Percentiles rank a stretch among this genome's conserved stretches.
These are phyloP conservation scores for Chaetomiaceae sp. DNA, from an alignment of 2,329 filamentous ascomycete species.

Conservation along the genomic window DNA sequence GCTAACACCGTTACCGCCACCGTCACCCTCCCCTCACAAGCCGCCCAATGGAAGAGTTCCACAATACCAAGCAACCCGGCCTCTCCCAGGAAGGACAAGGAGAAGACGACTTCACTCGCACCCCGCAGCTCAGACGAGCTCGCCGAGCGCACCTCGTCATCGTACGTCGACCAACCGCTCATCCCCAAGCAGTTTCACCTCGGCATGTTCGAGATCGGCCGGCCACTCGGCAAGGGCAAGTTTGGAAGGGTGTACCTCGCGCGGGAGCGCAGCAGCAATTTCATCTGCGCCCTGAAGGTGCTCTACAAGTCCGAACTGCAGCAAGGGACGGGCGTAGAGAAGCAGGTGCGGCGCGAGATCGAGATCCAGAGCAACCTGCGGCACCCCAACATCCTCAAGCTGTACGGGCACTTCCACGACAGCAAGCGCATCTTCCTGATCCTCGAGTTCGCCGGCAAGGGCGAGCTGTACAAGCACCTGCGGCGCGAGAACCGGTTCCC, in stretches of 20 bases:
- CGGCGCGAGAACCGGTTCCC: constrained; percentile 72
- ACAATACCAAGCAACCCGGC: constrained; percentile 20
- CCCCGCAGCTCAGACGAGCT: constrained; percentile 45
- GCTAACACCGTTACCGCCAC: constrained; percentile 57
- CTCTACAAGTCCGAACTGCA: constrained; percentile 79
- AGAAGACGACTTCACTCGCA: constrained; percentile 29
- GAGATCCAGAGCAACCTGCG: constrained; percentile 85
- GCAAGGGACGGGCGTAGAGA: constrained; percentile 70
- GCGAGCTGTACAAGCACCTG: constrained; percentile 83
- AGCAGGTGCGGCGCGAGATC: constrained; percentile 80
- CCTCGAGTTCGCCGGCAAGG: constrained; percentile 78
- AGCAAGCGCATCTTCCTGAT: constrained; percentile 83
- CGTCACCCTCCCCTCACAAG: constrained; percentile 62
- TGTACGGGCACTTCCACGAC: constrained; percentile 87
- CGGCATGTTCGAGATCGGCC: constrained; percentile 90
- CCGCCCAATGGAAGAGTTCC: constrained; percentile 47
- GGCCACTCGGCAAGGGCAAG: constrained; percentile 79
- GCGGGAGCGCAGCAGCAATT: constrained; percentile 69
- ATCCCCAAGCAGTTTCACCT: constrained; percentile 68
- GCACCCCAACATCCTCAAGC: constrained; percentile 76
- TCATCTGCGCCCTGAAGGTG: constrained; percentile 82
- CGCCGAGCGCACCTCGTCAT: constrained; percentile 43
- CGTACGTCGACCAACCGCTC: constrained; percentile 23
- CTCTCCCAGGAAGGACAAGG: constrained; percentile 44
- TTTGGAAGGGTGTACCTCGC: constrained; percentile 83